Percentiles rank a stretch among this genome's conserved stretches.
Evolutionary conservation across 352 stramenopile genomes (phyloP).

Genomic region (Pythium insidiosum): DNA sequence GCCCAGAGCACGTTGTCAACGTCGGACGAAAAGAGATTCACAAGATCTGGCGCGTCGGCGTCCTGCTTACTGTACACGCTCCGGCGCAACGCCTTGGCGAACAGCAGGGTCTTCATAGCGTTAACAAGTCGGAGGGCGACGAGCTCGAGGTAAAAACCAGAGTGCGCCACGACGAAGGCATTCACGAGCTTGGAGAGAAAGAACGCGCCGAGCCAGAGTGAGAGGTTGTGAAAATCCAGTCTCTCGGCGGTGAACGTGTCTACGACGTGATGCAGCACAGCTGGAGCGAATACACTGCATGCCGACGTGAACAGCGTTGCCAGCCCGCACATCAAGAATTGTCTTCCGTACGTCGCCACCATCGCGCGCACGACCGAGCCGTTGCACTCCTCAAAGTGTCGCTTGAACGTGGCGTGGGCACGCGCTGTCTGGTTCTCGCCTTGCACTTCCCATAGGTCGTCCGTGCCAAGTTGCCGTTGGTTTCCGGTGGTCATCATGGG

Average conservation of each 20-base stretch:
- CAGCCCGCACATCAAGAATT: constrained; percentile 13
- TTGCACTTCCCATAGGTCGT: constrained; percentile 24
- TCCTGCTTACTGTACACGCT: constrained; percentile 5
- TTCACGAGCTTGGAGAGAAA: constrained; percentile 23
- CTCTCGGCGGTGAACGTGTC: constrained; percentile 17
- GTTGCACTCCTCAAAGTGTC: constrained; percentile 9
- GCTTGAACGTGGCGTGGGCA: constrained; percentile 14
- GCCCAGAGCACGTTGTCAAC: constrained; percentile 19
- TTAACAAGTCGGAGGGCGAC: constrained; percentile 16
- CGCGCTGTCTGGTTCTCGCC: constrained; percentile 11
- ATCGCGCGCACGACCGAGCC: constrained; percentile 16
- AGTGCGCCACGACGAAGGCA: constrained; percentile 21
- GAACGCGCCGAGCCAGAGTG: constrained; percentile 22
- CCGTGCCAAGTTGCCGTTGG: constrained; percentile 13
- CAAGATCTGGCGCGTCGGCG: constrained; percentile 16
- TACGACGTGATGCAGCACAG: constrained; percentile 33
- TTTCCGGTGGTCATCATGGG: constrained; percentile 33
- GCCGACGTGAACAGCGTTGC: constrained; percentile 8
- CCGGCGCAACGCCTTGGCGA: constrained; percentile 25
- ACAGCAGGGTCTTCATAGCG: constrained; percentile 25
- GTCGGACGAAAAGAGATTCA: constrained; percentile 34
- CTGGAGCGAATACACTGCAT: constrained; percentile 20
- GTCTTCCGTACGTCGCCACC: constrained; percentile 11
- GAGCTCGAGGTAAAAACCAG: constrained; percentile 17
- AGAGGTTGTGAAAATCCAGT: constrained; percentile 17